Conservation (phyloP, 2,329 filamentous ascomycete species). For the Macrophomina phaseolina region DNA sequence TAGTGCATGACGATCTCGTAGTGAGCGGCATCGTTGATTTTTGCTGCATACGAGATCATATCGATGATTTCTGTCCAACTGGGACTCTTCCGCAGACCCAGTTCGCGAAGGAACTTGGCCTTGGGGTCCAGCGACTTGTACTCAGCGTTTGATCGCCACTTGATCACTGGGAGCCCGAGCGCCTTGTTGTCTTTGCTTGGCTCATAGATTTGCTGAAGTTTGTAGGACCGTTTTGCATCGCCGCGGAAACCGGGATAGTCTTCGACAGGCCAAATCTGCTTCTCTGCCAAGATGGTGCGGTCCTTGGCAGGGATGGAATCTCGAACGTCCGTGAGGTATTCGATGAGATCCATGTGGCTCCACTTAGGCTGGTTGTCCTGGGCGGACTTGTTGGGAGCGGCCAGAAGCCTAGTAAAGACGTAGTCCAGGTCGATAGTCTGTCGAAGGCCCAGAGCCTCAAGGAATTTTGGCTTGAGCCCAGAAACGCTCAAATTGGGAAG, state of each 20-base stretch:
- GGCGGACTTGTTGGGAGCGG: constrained; percentile 9
- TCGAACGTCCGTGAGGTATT: constrained; percentile 88
- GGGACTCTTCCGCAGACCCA: constrained; percentile 23
- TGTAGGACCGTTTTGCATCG: constrained; percentile 41
- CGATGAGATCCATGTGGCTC: constrained; percentile 94
- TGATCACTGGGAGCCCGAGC: constrained; percentile 72
- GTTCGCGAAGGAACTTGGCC: constrained; percentile 46
- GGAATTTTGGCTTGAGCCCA: constrained; percentile 86
- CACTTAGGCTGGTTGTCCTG: constrained; percentile 62
- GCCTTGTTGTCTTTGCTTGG: constrained; percentile 39
- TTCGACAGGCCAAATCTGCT: constrained; percentile 32
- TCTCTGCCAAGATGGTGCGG: constrained; percentile 50
- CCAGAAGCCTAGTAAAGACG: constrained; percentile 78
- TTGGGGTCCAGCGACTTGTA: constrained; percentile 24
- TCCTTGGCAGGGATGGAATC: constrained; percentile 87
- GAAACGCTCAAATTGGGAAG: constrained; percentile 79
- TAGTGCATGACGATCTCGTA: constrained; percentile 21
- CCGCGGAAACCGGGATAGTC: constrained; percentile 28
- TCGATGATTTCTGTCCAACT: constrained; percentile 17
- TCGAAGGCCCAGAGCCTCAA: constrained; percentile 81
- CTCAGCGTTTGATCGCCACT: constrained; percentile 40
- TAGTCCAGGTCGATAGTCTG: constrained; percentile 95
- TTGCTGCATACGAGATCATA: constrained; percentile 18
- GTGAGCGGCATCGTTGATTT: background rate
- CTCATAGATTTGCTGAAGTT: constrained; percentile 43